Conservation (phyloP, 345 rosid genomes). For the Heritiera littoralis region DNA sequence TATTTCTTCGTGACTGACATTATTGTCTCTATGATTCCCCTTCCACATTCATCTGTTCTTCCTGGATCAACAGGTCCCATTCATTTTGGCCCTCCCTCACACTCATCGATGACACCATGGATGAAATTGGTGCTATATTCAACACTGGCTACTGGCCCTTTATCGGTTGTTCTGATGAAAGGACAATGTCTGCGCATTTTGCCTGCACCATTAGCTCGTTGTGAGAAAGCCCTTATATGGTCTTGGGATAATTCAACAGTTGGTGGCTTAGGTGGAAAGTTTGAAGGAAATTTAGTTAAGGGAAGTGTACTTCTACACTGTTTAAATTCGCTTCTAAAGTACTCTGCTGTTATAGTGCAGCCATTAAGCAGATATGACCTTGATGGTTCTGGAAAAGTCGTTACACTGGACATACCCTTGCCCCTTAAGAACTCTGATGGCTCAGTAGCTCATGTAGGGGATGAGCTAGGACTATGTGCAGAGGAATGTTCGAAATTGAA, state of each 20-base stretch:
- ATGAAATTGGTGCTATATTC: slow-evolving; percentile 89
- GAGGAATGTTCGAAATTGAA: slow-evolving; percentile 65
- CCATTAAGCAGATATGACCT: slow-evolving; percentile 85
- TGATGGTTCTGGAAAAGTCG: slow-evolving; percentile 70
- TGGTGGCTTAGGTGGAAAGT: slow-evolving; percentile 92
- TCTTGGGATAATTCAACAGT: slow-evolving; percentile 94
- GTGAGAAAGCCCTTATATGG: slow-evolving; percentile 97
- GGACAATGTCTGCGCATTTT: slow-evolving; percentile 91
- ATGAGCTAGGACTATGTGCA: slow-evolving; percentile 64
- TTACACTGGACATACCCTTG: slow-evolving; percentile 87
- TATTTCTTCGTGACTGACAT: slow-evolving; percentile 95
- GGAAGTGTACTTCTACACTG: slow-evolving; percentile 82
- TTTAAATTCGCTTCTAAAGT: slow-evolving; percentile 85
- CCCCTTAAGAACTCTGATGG: slow-evolving; percentile 84
- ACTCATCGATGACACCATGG: slow-evolving; percentile 93
- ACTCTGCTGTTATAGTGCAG: slow-evolving; percentile 85
- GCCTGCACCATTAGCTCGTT: slow-evolving; percentile 96
- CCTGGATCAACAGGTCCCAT: slow-evolving; percentile 95
- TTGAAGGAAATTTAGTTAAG: slow-evolving; percentile 90
- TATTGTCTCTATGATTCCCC: slow-evolving; percentile 83
- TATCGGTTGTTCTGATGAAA: slow-evolving; percentile 93
- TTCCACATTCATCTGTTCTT: slow-evolving; percentile 85
- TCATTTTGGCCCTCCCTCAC: slow-evolving; percentile 95
- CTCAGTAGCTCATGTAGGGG: slow-evolving; percentile 62
- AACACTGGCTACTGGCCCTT: slow-evolving; percentile 78